A percentile compares a stretch with the other conserved stretches of the same genome.
Evolutionary conservation across 345 rosid species (phyloP).

Genomic region (Pseudoturritis turrita): DNA sequence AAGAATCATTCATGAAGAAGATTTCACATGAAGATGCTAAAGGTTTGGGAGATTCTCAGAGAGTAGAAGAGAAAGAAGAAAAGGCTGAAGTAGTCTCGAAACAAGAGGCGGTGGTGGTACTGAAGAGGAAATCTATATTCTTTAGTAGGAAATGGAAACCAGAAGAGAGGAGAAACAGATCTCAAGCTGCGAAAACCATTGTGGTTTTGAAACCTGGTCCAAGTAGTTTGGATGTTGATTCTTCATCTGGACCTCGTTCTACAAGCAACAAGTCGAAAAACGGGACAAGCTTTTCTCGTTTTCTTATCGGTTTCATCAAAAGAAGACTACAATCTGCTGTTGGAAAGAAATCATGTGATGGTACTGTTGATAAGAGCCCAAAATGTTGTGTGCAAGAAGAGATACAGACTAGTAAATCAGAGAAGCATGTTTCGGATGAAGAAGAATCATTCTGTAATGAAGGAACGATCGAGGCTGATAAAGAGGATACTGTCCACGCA

Average conservation of each 20-base stretch:
- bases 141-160: slow-evolving; percentile 46
- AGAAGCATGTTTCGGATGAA: slow-evolving; percentile 50
- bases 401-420: slow-evolving; percentile 30
- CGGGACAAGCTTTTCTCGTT: slow-evolving; percentile 32
- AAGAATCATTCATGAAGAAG: slow-evolving; percentile 56
- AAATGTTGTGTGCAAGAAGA: slow-evolving; percentile 14
- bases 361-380: slow-evolving; percentile 33
- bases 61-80: slow-evolving; percentile 1
- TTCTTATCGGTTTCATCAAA: slow-evolving; percentile 34
- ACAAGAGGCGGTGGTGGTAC: slow-evolving; percentile 1
- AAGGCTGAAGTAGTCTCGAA: slow-evolving; percentile 3
- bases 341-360: slow-evolving; percentile 42
- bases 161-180: slow-evolving; percentile 39
- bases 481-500: slow-evolving; percentile 31
- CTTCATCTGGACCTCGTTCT: slow-evolving; percentile 32
- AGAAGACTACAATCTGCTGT: slow-evolving; percentile 51
- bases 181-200: slow-evolving; percentile 57
- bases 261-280: slow-evolving; percentile 64
- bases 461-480: slow-evolving; percentile 29
- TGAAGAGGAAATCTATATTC: slow-evolving; percentile 31
- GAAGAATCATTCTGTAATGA: slow-evolving; percentile 37
- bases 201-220: slow-evolving; percentile 63
- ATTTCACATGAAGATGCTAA: slow-evolving; percentile 47
- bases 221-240: slow-evolving; percentile 29
- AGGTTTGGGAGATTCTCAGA: slow-evolving; percentile 16